phyloP scores from a whole-genome alignment of 2,329 filamentous ascomycete species.

The Aaosphaeria arxii region DNA sequence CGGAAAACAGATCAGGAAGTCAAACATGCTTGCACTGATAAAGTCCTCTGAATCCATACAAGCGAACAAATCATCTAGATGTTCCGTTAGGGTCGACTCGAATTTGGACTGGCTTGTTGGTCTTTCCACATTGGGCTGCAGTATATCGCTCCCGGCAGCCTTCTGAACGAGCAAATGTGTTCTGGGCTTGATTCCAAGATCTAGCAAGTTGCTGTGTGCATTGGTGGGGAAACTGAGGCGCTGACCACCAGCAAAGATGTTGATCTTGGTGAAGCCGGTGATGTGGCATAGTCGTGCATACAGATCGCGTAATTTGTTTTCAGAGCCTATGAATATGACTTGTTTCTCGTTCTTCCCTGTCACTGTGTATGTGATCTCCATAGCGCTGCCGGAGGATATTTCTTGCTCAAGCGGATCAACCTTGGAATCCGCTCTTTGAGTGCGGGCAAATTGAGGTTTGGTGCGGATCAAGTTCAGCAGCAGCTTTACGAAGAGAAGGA shows the following conservation, averaged over 20 bases:
- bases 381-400: constrained; percentile 58
- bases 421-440: constrained; percentile 31
- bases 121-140: constrained; percentile 14
- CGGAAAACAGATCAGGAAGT: constrained; percentile 32
- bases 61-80: constrained; percentile 81
- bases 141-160: constrained; percentile 22
- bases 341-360: constrained; percentile 60
- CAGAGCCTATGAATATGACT: constrained; percentile 62
- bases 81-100: constrained; percentile 74
- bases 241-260: constrained; percentile 67
- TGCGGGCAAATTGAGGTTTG: constrained; percentile 29
- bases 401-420: constrained; percentile 41
- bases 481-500: constrained; percentile 32
- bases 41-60: constrained; percentile 71
- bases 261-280: constrained; percentile 75
- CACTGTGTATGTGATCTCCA: constrained; percentile 70
- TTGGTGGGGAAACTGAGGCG: constrained; percentile 61
- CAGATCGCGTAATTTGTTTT: constrained; percentile 69
- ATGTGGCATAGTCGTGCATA: constrained; percentile 63
- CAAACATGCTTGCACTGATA: constrained; percentile 33
- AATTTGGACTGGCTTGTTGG: constrained; percentile 48
- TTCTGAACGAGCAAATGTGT: constrained; percentile 28
- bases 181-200: constrained; percentile 37
- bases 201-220: constrained; percentile 59
- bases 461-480: constrained; percentile 29